Percentiles rank a stretch among this genome's conserved stretches.
Evolutionary conservation across 441 rosid species (phyloP).

Genomic region (Croton setiger): DNA sequence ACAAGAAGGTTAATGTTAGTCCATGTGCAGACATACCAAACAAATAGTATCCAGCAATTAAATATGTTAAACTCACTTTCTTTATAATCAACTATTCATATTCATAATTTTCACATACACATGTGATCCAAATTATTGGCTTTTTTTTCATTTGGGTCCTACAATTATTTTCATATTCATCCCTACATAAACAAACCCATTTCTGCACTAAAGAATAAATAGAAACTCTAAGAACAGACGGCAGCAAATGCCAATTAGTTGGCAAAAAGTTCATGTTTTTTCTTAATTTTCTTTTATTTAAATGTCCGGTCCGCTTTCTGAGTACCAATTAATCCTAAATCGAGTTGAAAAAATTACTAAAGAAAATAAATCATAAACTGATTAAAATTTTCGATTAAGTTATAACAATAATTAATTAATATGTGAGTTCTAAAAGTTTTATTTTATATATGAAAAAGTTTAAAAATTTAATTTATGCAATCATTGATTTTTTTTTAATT

Average conservation of each 20-base stretch:
- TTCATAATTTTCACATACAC: constrained; percentile 11
- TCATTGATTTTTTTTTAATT: constrained; percentile 21
- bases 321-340: no score
- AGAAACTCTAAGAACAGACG: neutral
- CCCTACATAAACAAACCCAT: constrained; percentile 4
- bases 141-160: constrained; percentile 25
- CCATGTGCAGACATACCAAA: constrained; percentile 33
- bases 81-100: constrained; percentile 13
- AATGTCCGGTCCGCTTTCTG: no score
- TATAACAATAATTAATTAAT: no score
- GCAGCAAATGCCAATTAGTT: neutral
- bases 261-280: constrained; percentile 7
- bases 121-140: constrained; percentile 40
- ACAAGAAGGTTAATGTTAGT: constrained; percentile 23
- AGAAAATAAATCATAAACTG: no score
- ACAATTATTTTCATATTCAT: no score
- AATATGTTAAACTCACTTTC: constrained; percentile 7
- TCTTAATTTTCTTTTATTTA: constrained; percentile 1
- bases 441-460: no score
- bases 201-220: constrained; percentile 12
- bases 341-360: no score
- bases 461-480: constrained; percentile 13
- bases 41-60: constrained; percentile 11
- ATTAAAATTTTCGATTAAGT: no score
- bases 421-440: no score